Conservation (phyloP, 2,329 filamentous ascomycete genomes). For the Xylaria sp. region DNA sequence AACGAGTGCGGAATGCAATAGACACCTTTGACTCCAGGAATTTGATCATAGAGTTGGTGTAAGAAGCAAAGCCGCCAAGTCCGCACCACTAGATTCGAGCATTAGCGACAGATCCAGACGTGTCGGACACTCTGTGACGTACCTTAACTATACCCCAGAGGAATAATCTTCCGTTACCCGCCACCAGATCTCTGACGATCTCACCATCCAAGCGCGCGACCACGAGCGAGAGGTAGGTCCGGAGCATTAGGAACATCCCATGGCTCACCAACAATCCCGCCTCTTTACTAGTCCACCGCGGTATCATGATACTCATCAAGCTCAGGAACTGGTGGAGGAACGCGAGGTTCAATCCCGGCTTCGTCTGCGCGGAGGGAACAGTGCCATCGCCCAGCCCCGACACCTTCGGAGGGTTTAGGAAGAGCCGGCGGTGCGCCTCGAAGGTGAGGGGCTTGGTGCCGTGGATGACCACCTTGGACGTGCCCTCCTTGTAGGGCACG, state of each 20-base stretch:
- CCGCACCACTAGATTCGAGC: conserved; percentile 72
- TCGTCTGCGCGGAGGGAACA: conserved; percentile 86
- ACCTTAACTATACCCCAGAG: conserved; percentile 84
- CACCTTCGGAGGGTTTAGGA: conserved; percentile 85
- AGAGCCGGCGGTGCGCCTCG: conserved; percentile 91
- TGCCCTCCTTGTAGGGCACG: conserved; percentile 86
- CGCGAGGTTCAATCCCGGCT: conserved; percentile 90
- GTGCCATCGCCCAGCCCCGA: conserved; percentile 74
- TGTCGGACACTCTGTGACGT: conserved; percentile 23
- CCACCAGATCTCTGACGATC: conserved; percentile 95
- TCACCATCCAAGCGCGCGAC: conserved; percentile 93
- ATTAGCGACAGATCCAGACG: conserved; percentile 16
- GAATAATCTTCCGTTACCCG: conserved; percentile 87
- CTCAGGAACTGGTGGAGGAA: conserved; percentile 97
- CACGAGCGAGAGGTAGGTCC: conserved; percentile 91
- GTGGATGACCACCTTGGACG: conserved; percentile 87
- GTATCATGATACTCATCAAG: conserved; percentile 96
- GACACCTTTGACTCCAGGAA: conserved; percentile 97
- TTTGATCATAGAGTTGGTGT: conserved; percentile 99
- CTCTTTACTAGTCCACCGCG: conserved; percentile 93
- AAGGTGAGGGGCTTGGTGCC: conserved; percentile 92
- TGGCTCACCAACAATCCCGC: conserved; percentile 88
- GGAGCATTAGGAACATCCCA: conserved; percentile 82
- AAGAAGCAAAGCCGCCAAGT: conserved; percentile 89
- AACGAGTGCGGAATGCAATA: conserved; percentile 92